Evolutionary conservation across 148 eudicot species (phyloP).

Genomic region (Cornus kousa): DNA sequence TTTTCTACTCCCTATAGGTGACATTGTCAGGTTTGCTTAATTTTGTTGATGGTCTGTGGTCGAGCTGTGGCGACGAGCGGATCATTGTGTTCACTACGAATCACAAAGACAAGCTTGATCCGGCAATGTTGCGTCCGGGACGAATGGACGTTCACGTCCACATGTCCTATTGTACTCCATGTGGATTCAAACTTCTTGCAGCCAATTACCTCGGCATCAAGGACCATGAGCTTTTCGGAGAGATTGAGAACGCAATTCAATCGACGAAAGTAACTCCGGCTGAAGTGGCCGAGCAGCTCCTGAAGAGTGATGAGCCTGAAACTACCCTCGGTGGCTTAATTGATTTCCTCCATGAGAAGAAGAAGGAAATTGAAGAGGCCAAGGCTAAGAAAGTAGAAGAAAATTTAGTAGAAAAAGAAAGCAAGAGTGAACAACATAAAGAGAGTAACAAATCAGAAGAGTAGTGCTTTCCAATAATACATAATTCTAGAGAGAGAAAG

Average conservation of each 20-base stretch:
- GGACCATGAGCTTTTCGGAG: constrained; percentile 21
- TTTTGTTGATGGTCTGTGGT: constrained; percentile 63
- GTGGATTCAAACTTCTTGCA: constrained; percentile 35
- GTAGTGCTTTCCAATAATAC: too few species aligned
- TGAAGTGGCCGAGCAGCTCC: constrained; percentile 44
- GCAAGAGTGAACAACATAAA: not conserved
- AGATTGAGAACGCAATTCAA: constrained; percentile 24
- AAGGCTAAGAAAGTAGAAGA: constrained; percentile 14
- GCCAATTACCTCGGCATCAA: constrained; percentile 35
- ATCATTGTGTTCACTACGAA: constrained; percentile 67
- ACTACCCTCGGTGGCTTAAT: constrained; percentile 22
- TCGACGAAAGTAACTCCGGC: constrained; percentile 38
- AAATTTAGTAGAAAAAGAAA: not conserved
- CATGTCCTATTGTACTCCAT: constrained; percentile 48
- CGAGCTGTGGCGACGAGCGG: constrained; percentile 58
- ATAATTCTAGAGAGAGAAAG: too few species aligned
- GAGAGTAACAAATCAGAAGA: not conserved
- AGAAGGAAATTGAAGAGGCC: constrained; percentile 21
- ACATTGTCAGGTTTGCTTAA: constrained; percentile 58
- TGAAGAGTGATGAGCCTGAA: constrained; percentile 31
- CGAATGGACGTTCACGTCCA: constrained; percentile 65
- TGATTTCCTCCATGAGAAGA: constrained; percentile 24
- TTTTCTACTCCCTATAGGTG: constrained; percentile 16
- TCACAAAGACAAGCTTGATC: constrained; percentile 55
- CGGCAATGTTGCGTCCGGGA: constrained; percentile 56